These are phyloP conservation scores for Globisporangium parvum DNA, from an alignment of 352 stramenopile genomes.

Conservation along the genomic window DNA sequence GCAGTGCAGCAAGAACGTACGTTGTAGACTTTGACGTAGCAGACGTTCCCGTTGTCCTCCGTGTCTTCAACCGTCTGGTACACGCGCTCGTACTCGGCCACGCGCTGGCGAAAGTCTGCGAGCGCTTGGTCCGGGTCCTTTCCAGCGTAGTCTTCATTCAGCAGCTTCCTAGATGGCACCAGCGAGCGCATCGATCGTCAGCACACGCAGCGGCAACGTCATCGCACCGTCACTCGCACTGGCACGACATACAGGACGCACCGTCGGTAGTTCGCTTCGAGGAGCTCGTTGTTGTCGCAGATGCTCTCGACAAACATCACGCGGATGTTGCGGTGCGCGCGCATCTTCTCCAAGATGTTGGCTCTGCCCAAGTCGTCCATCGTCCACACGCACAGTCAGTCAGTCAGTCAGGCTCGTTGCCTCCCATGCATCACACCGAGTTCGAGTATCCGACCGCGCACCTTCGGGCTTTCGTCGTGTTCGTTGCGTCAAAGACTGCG, in stretches of 20 bases:
- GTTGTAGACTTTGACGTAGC: conserved; percentile 93
- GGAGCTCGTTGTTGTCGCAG: conserved; percentile 89
- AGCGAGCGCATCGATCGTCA: neutral
- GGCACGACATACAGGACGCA: conserved; percentile 14
- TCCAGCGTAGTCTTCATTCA: conserved; percentile 88
- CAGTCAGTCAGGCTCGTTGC: too few species aligned
- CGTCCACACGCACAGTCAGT: conserved; percentile 5
- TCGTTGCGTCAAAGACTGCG: conserved; percentile 94
- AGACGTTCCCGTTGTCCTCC: conserved; percentile 66
- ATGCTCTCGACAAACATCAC: conserved; percentile 95
- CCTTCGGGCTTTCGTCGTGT: conserved; percentile 86
- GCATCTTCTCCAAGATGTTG: conserved; percentile 59
- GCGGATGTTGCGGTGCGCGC: conserved; percentile 57
- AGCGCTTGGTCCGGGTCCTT: conserved; percentile 84
- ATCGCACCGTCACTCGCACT: neutral
- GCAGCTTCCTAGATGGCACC: conserved; percentile 36
- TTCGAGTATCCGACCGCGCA: too few species aligned
- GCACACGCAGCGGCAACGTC: conserved; percentile 19
- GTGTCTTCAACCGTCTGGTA: conserved; percentile 91
- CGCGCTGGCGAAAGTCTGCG: conserved; percentile 81
- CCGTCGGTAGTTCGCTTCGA: conserved; percentile 90
- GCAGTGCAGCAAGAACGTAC: conserved; percentile 18
- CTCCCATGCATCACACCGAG: too few species aligned
- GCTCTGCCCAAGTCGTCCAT: conserved; percentile 15
- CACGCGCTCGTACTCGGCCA: conserved; percentile 90